Evolutionary conservation across 2,329 filamentous ascomycete genomes (phyloP), one percentile per base, ranked within the genome.

Genomic region (Pezicula carpinea): DNA sequence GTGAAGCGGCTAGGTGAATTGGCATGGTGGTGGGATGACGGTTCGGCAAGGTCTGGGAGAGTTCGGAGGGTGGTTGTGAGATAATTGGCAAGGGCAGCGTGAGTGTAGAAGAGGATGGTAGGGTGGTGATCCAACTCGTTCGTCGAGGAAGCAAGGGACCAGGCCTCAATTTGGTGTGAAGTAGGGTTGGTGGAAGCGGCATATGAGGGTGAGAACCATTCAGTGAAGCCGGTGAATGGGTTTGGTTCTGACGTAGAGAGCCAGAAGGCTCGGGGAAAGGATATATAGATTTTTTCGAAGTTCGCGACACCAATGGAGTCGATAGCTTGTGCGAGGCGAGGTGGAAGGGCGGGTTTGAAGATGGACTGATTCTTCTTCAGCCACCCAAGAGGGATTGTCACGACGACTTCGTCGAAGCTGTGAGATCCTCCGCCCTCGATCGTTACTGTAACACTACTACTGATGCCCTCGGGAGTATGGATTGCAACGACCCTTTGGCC

Each of bases 61-160:
- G 22, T 23, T 23, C 22, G 47, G 5, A 48, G 40, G n/a, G 56
- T 22, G 6, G 47, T 48, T 8, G 51, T 46, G 40, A 72, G 59
- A 47, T 67, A 57, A 2, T 51, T 52, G 15, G 64, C 64, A 47
- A 62, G 67, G 18, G 57, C 64, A 11, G 74, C 75, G 54, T 71
- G 70, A 50, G 68, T 73, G 66, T 79, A 86, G 72, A 85, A 85
- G 41, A 87, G 74, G 4, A 87, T 71, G 2, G 80, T 85, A 32
- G 82, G 79, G 32, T 85, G 82, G 1, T 77, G 70, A 50, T 66
- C 70, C 3, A 62, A 47, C 0, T 48, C 31, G 0, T 23, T 23
- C 22, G 77, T 74, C 2, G 85, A 69, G 2, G 75, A 69, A 44
- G 80, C 74, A 19, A 86, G 71, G 15, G 81, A 82, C 50, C 83